Conservation (phyloP, 805 yeast species). For the Saccharomycodes ludwigii region DNA sequence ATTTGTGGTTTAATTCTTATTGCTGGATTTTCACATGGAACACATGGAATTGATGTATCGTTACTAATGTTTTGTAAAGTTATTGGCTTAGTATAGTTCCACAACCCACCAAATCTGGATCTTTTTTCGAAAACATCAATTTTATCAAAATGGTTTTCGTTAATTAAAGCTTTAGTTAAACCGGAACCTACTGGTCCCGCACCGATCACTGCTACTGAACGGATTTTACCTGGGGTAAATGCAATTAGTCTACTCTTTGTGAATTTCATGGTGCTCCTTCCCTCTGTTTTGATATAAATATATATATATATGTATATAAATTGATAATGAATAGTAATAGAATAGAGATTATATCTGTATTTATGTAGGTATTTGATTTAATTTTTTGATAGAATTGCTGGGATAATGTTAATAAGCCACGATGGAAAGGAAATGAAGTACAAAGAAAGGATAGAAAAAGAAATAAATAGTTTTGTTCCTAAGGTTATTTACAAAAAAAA, state of each 20-base stretch:
- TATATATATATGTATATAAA: no score
- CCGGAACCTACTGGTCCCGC: conserved; percentile 65
- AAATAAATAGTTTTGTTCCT: no score
- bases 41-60: conserved; percentile 8
- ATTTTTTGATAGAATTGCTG: no score
- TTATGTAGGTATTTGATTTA: no score
- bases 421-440: no score
- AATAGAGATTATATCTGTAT: no score
- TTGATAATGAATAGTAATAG: no score
- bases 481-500: no score
- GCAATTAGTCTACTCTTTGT: not conserved
- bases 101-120: conserved; percentile 50
- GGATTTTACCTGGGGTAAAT: conserved; percentile 8
- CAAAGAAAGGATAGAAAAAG: no score
- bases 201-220: conserved; percentile 50
- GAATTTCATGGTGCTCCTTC: not conserved
- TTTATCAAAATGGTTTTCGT: conserved; percentile 32
- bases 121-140: conserved; percentile 50
- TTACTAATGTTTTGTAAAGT: conserved; percentile 4
- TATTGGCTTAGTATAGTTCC: conserved; percentile 42
- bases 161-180: conserved; percentile 43
- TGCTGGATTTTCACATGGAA: conserved; percentile 23
- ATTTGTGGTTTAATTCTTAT: conserved; percentile 4
- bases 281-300: not conserved
- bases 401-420: no score